These are phyloP conservation scores for Kingdonia uniflora DNA, from an alignment of 164 flowering plant genomes.

Conservation along the genomic window DNA sequence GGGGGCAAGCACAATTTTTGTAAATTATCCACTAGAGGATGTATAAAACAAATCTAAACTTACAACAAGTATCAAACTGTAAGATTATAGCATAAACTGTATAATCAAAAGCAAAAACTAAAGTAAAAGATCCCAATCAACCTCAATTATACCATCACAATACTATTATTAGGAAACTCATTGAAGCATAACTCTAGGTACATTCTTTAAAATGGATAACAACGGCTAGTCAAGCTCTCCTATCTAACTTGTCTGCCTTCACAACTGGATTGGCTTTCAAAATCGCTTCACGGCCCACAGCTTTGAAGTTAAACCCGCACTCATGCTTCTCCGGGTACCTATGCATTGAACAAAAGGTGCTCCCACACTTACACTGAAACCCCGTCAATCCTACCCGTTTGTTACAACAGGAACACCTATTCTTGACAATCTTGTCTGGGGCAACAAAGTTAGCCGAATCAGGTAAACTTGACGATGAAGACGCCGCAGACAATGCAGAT, in stretches of 20 bases:
- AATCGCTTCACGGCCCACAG: slow-evolving; percentile 7
- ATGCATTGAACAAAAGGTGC: slow-evolving; percentile 10
- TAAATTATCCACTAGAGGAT: no score
- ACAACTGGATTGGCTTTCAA: slow-evolving; percentile 13
- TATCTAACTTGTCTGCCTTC: slow-evolving; percentile 7
- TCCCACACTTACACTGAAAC: slow-evolving; percentile 14
- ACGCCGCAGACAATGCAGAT: not conserved
- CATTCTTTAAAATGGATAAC: no score
- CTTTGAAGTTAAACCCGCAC: slow-evolving; percentile 12
- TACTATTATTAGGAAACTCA: not conserved
- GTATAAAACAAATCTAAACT: no score
- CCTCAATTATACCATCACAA: no score
- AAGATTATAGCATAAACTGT: no score
- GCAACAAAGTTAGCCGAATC: not conserved
- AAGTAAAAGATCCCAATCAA: no score
- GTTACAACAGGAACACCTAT: slow-evolving; percentile 10
- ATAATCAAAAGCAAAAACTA: no score
- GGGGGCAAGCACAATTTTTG: no score
- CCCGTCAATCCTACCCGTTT: slow-evolving; percentile 12
- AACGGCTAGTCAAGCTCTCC: not conserved
- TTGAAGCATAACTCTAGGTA: not conserved
- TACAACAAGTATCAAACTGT: no score
- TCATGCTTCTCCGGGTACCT: slow-evolving; percentile 12
- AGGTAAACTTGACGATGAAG: not conserved
- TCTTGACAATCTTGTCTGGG: not conserved